Percentiles rank a stretch among this genome's conserved stretches.
Evolutionary conservation across 2,329 filamentous ascomycete genomes (phyloP).

Genomic region (Blumeriella jaapii): DNA sequence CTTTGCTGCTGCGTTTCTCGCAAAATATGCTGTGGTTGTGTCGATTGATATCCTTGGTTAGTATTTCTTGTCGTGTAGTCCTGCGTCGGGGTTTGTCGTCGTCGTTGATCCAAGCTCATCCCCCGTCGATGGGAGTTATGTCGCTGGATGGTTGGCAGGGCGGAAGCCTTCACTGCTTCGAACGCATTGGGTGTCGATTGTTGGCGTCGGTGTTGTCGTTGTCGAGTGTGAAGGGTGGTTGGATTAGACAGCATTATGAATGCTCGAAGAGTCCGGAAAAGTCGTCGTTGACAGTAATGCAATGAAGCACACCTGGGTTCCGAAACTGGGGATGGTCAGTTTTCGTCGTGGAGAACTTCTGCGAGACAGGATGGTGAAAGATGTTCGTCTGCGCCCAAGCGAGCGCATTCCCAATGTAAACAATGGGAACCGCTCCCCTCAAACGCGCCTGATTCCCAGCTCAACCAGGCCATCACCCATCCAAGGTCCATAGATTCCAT

Average conservation of each 20-base stretch:
- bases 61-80: slow-evolving; percentile 38
- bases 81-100: slow-evolving; percentile 38
- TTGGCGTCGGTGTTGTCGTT: slow-evolving; percentile 73
- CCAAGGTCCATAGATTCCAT: no score
- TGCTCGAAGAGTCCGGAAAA: slow-evolving; percentile 57
- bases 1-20: slow-evolving; percentile 85
- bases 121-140: slow-evolving; percentile 63
- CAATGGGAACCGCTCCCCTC: background rate
- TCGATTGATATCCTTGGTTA: slow-evolving; percentile 42
- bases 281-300: slow-evolving; percentile 38
- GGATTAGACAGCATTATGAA: slow-evolving; percentile 72
- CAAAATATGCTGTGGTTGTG: slow-evolving; percentile 61
- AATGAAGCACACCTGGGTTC: slow-evolving; percentile 38
- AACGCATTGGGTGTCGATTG: slow-evolving; percentile 73
- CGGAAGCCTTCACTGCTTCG: slow-evolving; percentile 60
- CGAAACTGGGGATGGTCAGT: slow-evolving; percentile 33
- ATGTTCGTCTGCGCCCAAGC: no score
- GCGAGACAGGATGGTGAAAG: background rate
- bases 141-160: slow-evolving; percentile 47
- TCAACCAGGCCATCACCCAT: no score
- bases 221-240: slow-evolving; percentile 60
- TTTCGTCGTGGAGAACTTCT: background rate
- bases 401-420: background rate
- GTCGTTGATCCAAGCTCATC: slow-evolving; percentile 68
- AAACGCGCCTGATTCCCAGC: background rate